A percentile compares a stretch with the other conserved stretches of the same genome.
phyloP scores from a whole-genome alignment of 345 rosid species.

The Passiflora organensis region DNA sequence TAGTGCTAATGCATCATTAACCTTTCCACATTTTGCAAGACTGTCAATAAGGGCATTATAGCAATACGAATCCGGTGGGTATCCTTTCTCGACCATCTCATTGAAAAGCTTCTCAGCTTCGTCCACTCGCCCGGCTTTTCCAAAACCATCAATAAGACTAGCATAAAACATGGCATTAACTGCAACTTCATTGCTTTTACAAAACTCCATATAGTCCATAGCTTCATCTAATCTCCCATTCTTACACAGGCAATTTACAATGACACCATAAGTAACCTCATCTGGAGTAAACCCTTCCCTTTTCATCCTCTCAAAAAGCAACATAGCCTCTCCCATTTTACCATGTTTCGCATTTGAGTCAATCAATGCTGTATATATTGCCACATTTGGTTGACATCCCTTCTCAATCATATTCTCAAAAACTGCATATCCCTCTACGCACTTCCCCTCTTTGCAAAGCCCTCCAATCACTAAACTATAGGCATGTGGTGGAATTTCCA shows the following conservation, averaged over 20 bases:
- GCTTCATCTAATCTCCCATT: slow-evolving; percentile 75
- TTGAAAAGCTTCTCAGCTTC: slow-evolving; percentile 75
- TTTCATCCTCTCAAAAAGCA: slow-evolving; percentile 75
- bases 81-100: slow-evolving; percentile 64
- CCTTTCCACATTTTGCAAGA: slow-evolving; percentile 49
- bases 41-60: slow-evolving; percentile 77
- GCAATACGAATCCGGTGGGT: slow-evolving; percentile 69
- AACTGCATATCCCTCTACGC: slow-evolving; percentile 60
- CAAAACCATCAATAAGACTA: slow-evolving; percentile 76
- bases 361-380: slow-evolving; percentile 70
- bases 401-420: slow-evolving; percentile 57
- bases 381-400: slow-evolving; percentile 61
- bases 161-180: slow-evolving; percentile 70
- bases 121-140: slow-evolving; percentile 73
- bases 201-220: slow-evolving; percentile 39
- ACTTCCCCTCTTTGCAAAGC: slow-evolving; percentile 69
- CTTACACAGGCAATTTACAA: slow-evolving; percentile 72
- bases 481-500: slow-evolving; percentile 69
- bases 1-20: slow-evolving; percentile 56
- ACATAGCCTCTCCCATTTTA: slow-evolving; percentile 55
- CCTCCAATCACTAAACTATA: slow-evolving; percentile 79
- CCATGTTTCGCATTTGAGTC: slow-evolving; percentile 72
- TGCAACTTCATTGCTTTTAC: slow-evolving; percentile 41
- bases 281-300: slow-evolving; percentile 59
- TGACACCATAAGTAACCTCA: slow-evolving; percentile 64